Evolutionary conservation across 164 flowering plant genomes (phyloP), one percentile per base, ranked within the genome.

Genomic region (Sextonia rubra): DNA sequence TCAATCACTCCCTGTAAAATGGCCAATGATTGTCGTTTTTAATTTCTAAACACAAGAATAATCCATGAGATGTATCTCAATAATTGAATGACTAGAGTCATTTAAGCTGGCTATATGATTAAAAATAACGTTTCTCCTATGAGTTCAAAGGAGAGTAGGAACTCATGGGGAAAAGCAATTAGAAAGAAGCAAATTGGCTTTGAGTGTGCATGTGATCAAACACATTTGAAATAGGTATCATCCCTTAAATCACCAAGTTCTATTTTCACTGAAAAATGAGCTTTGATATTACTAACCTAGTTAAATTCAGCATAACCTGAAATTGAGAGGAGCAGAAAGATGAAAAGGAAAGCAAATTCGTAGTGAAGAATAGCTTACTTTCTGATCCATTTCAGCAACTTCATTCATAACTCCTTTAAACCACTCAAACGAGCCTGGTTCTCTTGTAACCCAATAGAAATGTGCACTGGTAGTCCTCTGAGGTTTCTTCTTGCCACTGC

Each of bases 361-460:
- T n/a, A 24, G 44, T 37, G 47, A 3, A 66, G 37, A 37, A 9
- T 58, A 24, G 52, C 77, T 82, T 83, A 91, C 99, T 75, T 88
- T 92, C 56, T 80, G 89, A 78, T 92, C 97, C 87, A 91, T 86
- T 77, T 88, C 97, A 52, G 99, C 94, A 27, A 95, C 88, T 80
- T 95, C 97, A 71, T 91, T 83, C 99, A 95, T 93, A 17, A 88
- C 97, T 72, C 95, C 98, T 85, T 91, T 93, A 69, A 96, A 96
- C 99, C 99, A 96, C 80, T 96, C 98, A 62, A 96, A 88, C 9
- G 99, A 96, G 2, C 97, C 97, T 17, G 90, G 85, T 66, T 96
- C 99, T 77, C 99, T 88, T 8, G 99, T 96, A 3, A 96, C 98
- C 99, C 99, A 96, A 74, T 89, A 93, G 84, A 96, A 96, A 75